These are phyloP conservation scores for Neopestalotiopsis rosae DNA, from an alignment of 2,329 filamentous ascomycete genomes.

Conservation along the genomic window DNA sequence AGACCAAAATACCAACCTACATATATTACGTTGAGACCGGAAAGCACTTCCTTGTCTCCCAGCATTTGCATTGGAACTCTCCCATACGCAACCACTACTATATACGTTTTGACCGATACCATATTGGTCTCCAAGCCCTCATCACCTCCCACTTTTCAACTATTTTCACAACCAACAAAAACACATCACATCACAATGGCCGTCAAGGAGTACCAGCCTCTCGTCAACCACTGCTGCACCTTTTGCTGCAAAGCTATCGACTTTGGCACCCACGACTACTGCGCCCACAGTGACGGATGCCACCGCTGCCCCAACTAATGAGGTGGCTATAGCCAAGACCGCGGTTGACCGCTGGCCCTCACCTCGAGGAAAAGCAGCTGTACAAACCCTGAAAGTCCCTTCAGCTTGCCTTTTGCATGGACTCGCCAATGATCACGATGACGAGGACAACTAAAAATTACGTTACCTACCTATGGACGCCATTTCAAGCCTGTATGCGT, in stretches of 20 bases:
- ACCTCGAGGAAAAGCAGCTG: background rate
- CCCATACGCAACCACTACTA: background rate
- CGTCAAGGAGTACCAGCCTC: slow-evolving; percentile 47
- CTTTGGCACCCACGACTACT: slow-evolving; percentile 57
- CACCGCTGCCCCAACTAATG: slow-evolving; percentile 45
- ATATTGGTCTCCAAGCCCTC: slow-evolving; percentile 21
- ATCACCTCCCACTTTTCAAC: slow-evolving; percentile 5
- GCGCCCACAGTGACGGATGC: slow-evolving; percentile 45
- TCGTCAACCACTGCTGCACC: slow-evolving; percentile 56
- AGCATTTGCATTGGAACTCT: background rate
- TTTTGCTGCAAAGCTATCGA: slow-evolving; percentile 58
- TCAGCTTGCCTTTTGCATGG: no score
- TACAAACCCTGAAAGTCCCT: no score
- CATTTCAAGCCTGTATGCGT: background rate
- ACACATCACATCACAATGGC: slow-evolving; percentile 42
- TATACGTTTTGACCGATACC: slow-evolving; percentile 10
- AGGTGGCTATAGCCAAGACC: no score
- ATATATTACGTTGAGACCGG: slow-evolving; percentile 7
- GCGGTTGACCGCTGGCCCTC: background rate
- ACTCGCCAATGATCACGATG: no score
- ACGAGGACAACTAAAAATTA: no score
- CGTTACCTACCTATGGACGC: no score
- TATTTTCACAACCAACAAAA: background rate
- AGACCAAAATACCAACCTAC: background rate
- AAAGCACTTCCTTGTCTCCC: slow-evolving; percentile 1